These are phyloP conservation scores for Ramularia collo-cygni DNA, from an alignment of 2,329 filamentous ascomycete genomes.

Conservation along the genomic window DNA sequence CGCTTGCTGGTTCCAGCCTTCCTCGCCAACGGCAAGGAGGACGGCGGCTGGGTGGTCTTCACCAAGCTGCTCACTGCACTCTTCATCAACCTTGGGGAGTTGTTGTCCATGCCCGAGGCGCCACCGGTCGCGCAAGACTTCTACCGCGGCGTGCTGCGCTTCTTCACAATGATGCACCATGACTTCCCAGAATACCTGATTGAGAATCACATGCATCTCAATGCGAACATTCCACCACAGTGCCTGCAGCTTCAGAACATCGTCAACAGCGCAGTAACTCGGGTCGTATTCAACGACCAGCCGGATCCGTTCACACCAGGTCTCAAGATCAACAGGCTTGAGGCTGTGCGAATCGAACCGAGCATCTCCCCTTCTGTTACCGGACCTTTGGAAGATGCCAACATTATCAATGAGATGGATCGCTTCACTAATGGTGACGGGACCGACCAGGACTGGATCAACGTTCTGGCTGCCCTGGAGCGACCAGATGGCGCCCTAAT, in stretches of 20 bases:
- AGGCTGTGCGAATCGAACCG: slow-evolving; percentile 65
- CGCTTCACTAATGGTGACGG: slow-evolving; percentile 38
- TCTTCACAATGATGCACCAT: slow-evolving; percentile 80
- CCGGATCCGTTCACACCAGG: slow-evolving; percentile 67
- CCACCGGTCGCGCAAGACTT: slow-evolving; percentile 68
- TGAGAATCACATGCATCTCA: slow-evolving; percentile 76
- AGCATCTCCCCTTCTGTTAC: slow-evolving; percentile 57
- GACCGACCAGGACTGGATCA: slow-evolving; percentile 67
- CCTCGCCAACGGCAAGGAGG: slow-evolving; percentile 44
- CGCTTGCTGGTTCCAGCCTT: slow-evolving; percentile 76
- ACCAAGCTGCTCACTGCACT: slow-evolving; percentile 50
- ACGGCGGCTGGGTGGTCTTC: slow-evolving; percentile 65
- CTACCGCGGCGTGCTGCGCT: slow-evolving; percentile 75
- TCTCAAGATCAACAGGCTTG: slow-evolving; percentile 67
- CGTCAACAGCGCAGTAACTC: slow-evolving; percentile 72
- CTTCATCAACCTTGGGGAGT: slow-evolving; percentile 63
- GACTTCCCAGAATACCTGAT: slow-evolving; percentile 92
- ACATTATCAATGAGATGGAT: slow-evolving; percentile 50
- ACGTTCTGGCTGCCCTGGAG: slow-evolving; percentile 67
- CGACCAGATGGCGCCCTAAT: slow-evolving; percentile 49
- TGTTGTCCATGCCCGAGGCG: slow-evolving; percentile 67
- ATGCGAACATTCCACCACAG: slow-evolving; percentile 71
- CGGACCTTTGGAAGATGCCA: slow-evolving; percentile 43
- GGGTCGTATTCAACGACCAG: slow-evolving; percentile 58
- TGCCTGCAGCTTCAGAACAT: slow-evolving; percentile 85